Conservation (phyloP, 2,329 filamentous ascomycete species). For the Rachicladosporium sp. region DNA sequence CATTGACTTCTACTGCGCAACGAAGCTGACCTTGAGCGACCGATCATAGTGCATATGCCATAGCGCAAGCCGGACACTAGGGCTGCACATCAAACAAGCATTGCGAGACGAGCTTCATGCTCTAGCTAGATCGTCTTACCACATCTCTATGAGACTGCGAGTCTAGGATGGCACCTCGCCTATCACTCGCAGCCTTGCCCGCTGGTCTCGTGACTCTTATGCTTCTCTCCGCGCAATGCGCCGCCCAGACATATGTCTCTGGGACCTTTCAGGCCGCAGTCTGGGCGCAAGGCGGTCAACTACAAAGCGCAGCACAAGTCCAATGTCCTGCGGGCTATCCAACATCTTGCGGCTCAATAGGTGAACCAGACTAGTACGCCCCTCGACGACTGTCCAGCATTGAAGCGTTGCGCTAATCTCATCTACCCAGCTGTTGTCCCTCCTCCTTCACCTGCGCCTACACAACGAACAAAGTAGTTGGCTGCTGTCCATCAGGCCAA, state of each 20-base stretch:
- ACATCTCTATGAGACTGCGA: not conserved
- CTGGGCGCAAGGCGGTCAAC: constrained; percentile 8
- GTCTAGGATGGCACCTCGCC: not conserved
- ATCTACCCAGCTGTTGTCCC: constrained; percentile 18
- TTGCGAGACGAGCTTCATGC: too few species aligned
- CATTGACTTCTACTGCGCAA: too few species aligned
- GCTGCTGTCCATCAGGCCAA: constrained; percentile 22
- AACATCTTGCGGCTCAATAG: constrained; percentile 30
- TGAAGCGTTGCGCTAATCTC: too few species aligned
- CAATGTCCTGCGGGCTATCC: constrained; percentile 25
- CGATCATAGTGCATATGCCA: too few species aligned
- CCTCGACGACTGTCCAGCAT: not conserved
- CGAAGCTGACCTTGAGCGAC: too few species aligned
- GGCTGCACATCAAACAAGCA: too few species aligned
- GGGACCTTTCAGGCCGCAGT: constrained; percentile 17
- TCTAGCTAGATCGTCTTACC: too few species aligned
- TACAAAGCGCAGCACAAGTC: constrained; percentile 22
- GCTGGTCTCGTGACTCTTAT: constrained; percentile 6
- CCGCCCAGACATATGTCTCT: constrained; percentile 17
- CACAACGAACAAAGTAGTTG: constrained; percentile 17
- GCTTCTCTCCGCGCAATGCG: constrained; percentile 5
- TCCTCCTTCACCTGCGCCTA: constrained; percentile 20
- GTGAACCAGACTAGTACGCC: constrained; percentile 31
- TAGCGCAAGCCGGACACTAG: too few species aligned
- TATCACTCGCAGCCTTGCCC: constrained; percentile 3